A percentile compares a stretch with the other conserved stretches of the same genome.
These are phyloP conservation scores for Aspergillus puulaauensis DNA, from an alignment of 2,329 filamentous ascomycete genomes.

Conservation along the genomic window DNA sequence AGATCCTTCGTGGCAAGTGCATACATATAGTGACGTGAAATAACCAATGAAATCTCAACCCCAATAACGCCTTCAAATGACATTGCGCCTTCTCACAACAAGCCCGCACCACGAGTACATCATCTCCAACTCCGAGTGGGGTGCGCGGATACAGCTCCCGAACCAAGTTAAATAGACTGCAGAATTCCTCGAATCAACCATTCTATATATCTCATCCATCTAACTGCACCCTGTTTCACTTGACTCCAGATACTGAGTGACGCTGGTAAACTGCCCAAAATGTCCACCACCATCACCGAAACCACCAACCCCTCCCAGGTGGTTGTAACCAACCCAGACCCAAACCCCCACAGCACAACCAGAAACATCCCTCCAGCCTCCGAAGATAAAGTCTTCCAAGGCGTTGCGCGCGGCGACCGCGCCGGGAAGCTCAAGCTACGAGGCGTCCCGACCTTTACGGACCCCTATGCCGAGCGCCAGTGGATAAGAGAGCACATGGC, in stretches of 20 bases:
- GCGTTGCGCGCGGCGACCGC: conserved; percentile 36
- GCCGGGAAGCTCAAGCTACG: conserved; percentile 36
- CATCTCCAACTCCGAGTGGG: conserved; percentile 40
- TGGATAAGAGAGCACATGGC: conserved; percentile 54
- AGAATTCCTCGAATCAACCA: background rate
- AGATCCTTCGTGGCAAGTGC: background rate
- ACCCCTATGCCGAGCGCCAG: conserved; percentile 48
- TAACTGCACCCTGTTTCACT: background rate
- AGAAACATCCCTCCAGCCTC: conserved; percentile 20
- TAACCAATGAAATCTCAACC: background rate
- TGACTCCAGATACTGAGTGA: background rate
- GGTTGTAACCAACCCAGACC: conserved; percentile 8
- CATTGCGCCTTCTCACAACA: conserved; percentile 13
- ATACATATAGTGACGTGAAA: background rate
- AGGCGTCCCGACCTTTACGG: conserved; percentile 40
- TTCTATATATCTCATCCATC: background rate
- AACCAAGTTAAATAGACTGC: background rate
- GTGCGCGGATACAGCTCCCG: conserved; percentile 17
- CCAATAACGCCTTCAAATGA: conserved; percentile 3
- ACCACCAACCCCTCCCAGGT: conserved; percentile 5
- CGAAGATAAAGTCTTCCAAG: conserved; percentile 32
- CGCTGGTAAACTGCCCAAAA: background rate
- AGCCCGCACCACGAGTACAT: conserved; percentile 20
- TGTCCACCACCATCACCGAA: conserved; percentile 17
- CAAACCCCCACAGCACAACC: background rate